A percentile compares a stretch with the other conserved stretches of the same genome.
Conservation (phyloP, 495 filamentous ascomycete genomes). For the Platismatia glauca region DNA sequence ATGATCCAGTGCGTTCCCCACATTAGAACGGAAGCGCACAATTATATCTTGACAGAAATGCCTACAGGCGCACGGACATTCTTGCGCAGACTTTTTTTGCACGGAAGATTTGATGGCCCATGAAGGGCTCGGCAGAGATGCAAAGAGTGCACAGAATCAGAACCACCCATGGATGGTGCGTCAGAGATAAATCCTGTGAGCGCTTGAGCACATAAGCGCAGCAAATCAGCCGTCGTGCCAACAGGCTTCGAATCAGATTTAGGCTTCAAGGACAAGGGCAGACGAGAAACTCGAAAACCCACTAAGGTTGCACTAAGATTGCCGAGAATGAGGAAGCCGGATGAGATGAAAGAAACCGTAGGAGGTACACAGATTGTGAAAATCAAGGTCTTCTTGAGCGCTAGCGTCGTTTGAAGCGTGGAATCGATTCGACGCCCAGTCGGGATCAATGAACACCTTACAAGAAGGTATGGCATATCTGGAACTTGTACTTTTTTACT, state of each 20-base stretch:
- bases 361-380: not conserved
- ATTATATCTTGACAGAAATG: not conserved
- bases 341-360: not conserved
- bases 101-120: not conserved
- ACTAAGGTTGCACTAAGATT: not conserved
- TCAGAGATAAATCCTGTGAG: not conserved
- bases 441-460: not conserved
- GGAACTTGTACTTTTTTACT: not conserved
- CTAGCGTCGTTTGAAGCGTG: not conserved
- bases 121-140: not conserved
- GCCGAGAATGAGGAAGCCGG: not conserved
- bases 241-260: not conserved
- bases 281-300: not conserved
- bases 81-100: not conserved
- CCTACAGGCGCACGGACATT: not conserved
- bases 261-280: not conserved
- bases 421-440: not conserved
- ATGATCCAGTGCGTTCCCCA: not conserved
- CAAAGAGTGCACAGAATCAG: not conserved
- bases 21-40: slow-evolving; percentile 1
- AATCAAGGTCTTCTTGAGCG: not conserved
- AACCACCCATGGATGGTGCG: not conserved
- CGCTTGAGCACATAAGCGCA: not conserved
- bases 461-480: not conserved
- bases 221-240: slow-evolving; percentile 1